phyloP scores from a whole-genome alignment of 345 rosid species.

The Adansonia digitata region DNA sequence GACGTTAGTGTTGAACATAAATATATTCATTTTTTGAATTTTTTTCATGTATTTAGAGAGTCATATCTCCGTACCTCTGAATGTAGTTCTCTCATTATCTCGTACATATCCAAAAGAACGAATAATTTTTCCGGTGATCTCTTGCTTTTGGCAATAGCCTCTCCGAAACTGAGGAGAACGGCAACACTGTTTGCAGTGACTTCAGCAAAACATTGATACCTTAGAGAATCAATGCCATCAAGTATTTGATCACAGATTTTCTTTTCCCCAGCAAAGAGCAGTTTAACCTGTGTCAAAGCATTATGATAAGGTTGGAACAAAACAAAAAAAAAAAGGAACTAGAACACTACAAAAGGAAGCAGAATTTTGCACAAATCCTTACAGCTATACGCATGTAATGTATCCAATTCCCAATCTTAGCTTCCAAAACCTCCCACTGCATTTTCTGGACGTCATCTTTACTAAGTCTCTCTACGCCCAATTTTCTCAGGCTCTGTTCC shows the following conservation, averaged over 20 bases:
- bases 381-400: slow-evolving; percentile 95
- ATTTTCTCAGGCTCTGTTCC: slow-evolving; percentile 84
- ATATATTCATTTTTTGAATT: too few relatives aligned
- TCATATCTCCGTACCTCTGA: too few relatives aligned
- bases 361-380: slow-evolving; percentile 23
- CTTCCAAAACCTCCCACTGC: slow-evolving; percentile 99
- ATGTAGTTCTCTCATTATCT: slow-evolving; percentile 92
- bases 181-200: slow-evolving; percentile 73
- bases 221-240: slow-evolving; percentile 61
- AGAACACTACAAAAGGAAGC: not conserved
- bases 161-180: slow-evolving; percentile 89
- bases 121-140: slow-evolving; percentile 94
- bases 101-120: slow-evolving; percentile 93
- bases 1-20: too few relatives aligned
- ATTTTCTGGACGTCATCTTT: slow-evolving; percentile 96
- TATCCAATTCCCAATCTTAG: slow-evolving; percentile 96
- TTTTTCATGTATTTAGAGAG: too few relatives aligned
- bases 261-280: slow-evolving; percentile 84
- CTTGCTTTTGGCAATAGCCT: slow-evolving; percentile 94
- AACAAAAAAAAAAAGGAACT: slow-evolving; percentile 11
- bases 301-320: slow-evolving; percentile 2
- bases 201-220: slow-evolving; percentile 86
- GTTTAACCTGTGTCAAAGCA: slow-evolving; percentile 65
- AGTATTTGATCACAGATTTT: slow-evolving; percentile 83
- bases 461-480: slow-evolving; percentile 92